Percentiles rank a stretch among this genome's conserved stretches.
Conservation (phyloP, 2,329 filamentous ascomycete genomes). For the Ceratocystis cubensis region DNA sequence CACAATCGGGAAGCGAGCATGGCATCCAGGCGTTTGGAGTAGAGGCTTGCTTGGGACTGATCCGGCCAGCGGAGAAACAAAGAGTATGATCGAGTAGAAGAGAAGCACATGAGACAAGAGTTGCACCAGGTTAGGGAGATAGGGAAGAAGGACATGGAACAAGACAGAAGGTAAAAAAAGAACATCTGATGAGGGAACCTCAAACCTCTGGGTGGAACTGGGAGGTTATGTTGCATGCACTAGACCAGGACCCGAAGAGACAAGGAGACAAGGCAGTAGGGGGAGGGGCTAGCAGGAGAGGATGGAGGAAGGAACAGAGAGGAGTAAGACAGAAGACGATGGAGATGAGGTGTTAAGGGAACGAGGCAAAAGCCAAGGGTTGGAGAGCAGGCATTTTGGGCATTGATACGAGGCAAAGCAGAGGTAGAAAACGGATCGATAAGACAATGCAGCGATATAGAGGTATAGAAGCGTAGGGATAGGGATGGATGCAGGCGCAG, state of each 20-base stretch:
- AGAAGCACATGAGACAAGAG: conserved; percentile 2
- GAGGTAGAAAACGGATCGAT: too few relatives aligned
- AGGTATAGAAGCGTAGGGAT: too few relatives aligned
- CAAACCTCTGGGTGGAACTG: neutral
- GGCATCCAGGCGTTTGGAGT: neutral
- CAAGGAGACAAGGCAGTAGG: too few relatives aligned
- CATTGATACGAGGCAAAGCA: neutral
- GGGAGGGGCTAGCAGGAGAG: too few relatives aligned
- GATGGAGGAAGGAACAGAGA: too few relatives aligned
- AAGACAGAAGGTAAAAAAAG: neutral
- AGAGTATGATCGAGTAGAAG: neutral
- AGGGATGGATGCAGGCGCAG: too few relatives aligned
- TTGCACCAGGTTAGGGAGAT: neutral
- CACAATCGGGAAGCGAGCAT: neutral
- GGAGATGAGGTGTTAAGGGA: neutral
- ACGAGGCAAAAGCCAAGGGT: neutral
- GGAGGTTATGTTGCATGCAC: neutral
- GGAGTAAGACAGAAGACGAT: neutral
- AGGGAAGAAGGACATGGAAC: neutral
- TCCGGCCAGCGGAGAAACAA: neutral
- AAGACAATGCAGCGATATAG: too few relatives aligned
- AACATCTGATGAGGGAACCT: neutral
- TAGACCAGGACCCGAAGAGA: neutral
- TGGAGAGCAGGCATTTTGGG: neutral
- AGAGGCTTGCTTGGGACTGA: neutral